A percentile compares a stretch with the other conserved stretches of the same genome.
Conservation (phyloP, 2,329 filamentous ascomycete genomes). For the Colletotrichum costaricense region DNA sequence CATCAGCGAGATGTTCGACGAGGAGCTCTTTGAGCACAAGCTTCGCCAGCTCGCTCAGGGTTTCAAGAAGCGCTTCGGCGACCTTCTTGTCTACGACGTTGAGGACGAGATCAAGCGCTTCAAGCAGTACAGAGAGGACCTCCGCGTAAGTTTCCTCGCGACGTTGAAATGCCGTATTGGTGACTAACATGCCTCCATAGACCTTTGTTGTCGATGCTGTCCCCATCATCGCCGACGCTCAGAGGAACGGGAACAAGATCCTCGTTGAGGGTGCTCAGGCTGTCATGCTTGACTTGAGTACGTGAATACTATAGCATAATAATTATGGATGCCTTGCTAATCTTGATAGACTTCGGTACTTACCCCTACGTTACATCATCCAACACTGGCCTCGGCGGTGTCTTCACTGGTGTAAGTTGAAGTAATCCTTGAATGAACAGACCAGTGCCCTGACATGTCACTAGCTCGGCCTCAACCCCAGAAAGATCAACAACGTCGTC, state of each 20-base stretch:
- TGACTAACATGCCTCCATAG: background rate
- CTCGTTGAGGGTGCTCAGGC: constrained; percentile 75
- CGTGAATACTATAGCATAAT: background rate
- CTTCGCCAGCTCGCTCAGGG: constrained; percentile 69
- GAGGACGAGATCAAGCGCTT: constrained; percentile 71
- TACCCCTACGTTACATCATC: constrained; percentile 56
- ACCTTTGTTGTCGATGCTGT: constrained; percentile 74
- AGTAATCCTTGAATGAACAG: background rate
- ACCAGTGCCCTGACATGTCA: background rate
- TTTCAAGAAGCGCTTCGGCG: constrained; percentile 77
- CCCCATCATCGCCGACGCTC: constrained; percentile 70
- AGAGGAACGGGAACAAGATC: constrained; percentile 68
- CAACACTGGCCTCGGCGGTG: constrained; percentile 36
- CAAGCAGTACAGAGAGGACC: constrained; percentile 34
- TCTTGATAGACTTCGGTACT: constrained; percentile 57
- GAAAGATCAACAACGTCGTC: constrained; percentile 68
- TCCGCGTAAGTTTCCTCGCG: background rate
- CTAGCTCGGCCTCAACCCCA: constrained; percentile 67
- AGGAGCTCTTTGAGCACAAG: constrained; percentile 73
- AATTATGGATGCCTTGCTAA: background rate
- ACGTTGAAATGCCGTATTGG: too few species aligned
- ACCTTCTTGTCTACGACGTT: constrained; percentile 72
- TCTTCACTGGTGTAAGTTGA: constrained; percentile 31
- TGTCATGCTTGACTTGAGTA: constrained; percentile 67
- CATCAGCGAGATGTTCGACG: constrained; percentile 75